Evolutionary conservation across 1,284 basidiomycete genomes (phyloP).

Genomic region (Leccinum angustisporum): DNA sequence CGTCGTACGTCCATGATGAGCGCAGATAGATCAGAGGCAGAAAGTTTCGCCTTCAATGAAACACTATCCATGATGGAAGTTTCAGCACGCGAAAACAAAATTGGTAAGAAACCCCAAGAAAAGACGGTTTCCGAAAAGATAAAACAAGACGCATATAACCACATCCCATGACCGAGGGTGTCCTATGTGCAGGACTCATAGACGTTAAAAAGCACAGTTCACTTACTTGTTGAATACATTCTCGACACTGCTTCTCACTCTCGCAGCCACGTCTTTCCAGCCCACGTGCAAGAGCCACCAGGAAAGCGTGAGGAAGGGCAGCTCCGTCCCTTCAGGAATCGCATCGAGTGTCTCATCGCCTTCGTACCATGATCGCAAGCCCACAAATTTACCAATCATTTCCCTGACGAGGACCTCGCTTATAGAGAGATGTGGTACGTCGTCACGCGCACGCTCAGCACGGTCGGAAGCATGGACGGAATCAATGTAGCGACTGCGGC

Average conservation of each 20-base stretch:
- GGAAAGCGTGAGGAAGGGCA: conserved; percentile 79
- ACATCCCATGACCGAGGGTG: not conserved
- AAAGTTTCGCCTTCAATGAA: conserved; percentile 74
- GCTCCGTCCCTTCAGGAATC: conserved; percentile 63
- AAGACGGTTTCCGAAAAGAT: not conserved
- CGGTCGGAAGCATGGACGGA: conserved; percentile 65
- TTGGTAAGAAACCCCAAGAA: not conserved
- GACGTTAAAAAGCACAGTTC: not conserved
- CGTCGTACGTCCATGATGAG: conserved; percentile 71
- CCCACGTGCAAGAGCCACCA: conserved; percentile 93
- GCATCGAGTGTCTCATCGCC: conserved; percentile 26
- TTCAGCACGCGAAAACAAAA: conserved; percentile 11
- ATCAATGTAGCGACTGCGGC: conserved; percentile 77
- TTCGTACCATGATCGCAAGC: conserved; percentile 15
- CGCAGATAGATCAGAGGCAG: conserved; percentile 63
- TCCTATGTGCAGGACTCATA: not conserved
- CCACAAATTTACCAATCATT: conserved; percentile 24
- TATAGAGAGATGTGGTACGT: conserved; percentile 26
- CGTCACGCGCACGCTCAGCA: conserved; percentile 58
- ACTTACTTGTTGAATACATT: conserved; percentile 78
- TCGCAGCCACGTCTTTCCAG: conserved; percentile 78
- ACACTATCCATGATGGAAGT: conserved; percentile 46
- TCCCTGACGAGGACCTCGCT: conserved; percentile 27
- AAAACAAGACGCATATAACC: not conserved
- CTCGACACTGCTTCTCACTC: conserved; percentile 73